Base-by-base conservation (phyloP, 805 yeast genomes). In the Jamesozyma gamospora region DNA sequence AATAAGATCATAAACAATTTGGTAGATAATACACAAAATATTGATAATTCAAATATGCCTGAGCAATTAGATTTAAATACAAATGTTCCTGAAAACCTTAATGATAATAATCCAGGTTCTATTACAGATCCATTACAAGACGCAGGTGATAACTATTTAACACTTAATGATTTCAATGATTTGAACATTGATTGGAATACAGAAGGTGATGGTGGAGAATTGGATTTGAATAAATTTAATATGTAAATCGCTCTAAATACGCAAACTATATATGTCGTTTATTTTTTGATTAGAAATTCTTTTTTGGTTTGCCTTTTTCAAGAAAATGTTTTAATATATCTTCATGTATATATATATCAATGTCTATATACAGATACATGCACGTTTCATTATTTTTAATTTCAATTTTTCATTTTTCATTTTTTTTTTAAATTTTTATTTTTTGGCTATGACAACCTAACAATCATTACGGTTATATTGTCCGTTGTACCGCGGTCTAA, bases 401-500 rank as follows among this genome's bases (percentile, higher is more conserved):
- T 21, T n/a, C n/a, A n/a, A n/a, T 21, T 21, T 21, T 6, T 21
- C 8, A 8, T 21, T 6, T 6, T 6, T 8, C 5, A 21, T 21
- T 21, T 18, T 11, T 25, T 32, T 18, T 27, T 21, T 7, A n/a
- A 11, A 25, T 25, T 12, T 27, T 27, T 11, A 4, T 27, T 27
- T 6, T 4, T 27, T 12, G 5, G 21, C 19, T 33, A 36, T 37
- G 49, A 54, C 13, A 67, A 55, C 25, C 48, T 46, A 4, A 88
- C 80, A 15, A 92, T 88, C 96, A 90, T 85, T 14, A 82, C 94
- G 0, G 98, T 90, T 30, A 90, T 75, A 57, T 90, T 90, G 60
- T 90, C 98, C 2, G 95, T 82, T 17, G 95, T 82, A 32, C 82
- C 75, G 46, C 78, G 72, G 38, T 76, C 75, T 58, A 90, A 67